Evolutionary conservation across 176 grass and related monocot genomes (phyloP).

Genomic region (Secale cereale): DNA sequence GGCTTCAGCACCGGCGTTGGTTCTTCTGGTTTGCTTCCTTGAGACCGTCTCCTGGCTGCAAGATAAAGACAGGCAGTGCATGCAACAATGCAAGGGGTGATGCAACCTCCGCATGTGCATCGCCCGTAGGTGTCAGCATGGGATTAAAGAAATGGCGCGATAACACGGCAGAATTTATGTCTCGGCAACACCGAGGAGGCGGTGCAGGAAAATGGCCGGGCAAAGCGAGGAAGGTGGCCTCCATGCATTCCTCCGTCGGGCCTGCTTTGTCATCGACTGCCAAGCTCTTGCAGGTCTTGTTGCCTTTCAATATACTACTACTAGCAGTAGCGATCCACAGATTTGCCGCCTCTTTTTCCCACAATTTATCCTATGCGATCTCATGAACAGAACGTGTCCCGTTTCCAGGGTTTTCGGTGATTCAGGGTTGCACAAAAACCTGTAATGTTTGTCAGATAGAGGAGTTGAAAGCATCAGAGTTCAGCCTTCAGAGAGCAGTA

Average conservation of each 20-base stretch:
- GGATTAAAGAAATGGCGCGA: conserved; percentile 39
- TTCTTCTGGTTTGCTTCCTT: background rate
- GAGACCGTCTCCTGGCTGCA: background rate
- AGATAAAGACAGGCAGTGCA: conserved; percentile 1
- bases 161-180: conserved; percentile 56
- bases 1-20: background rate
- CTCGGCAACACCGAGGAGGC: conserved; percentile 41
- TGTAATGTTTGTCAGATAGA: background rate
- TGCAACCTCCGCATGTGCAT: conserved; percentile 24
- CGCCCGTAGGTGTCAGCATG: conserved; percentile 28
- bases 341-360: background rate
- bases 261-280: conserved; percentile 26
- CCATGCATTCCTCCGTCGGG: conserved; percentile 34
- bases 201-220: conserved; percentile 37
- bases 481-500: background rate
- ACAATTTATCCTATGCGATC: background rate
- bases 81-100: conserved; percentile 12
- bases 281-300: conserved; percentile 11
- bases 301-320: background rate
- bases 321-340: background rate
- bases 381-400: background rate
- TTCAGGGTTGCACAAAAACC: conserved; percentile 11
- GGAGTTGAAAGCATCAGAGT: background rate
- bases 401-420: background rate
- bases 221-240: conserved; percentile 40